These are phyloP conservation scores for Fraxinus floribunda DNA, from an alignment of 305 asterid genomes.

Conservation along the genomic window DNA sequence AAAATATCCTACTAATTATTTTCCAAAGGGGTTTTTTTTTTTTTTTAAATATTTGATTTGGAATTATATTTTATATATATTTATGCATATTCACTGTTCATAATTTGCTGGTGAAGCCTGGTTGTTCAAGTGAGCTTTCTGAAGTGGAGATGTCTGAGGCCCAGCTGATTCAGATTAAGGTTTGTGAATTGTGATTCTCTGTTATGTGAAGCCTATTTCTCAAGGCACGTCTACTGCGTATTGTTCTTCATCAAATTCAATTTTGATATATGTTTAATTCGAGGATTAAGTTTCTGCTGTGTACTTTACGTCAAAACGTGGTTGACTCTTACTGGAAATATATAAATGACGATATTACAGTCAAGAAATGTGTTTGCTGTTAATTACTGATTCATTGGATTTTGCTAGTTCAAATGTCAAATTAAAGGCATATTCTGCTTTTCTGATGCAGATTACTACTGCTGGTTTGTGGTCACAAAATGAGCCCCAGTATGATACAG, in stretches of 20 bases:
- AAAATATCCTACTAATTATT: constrained; percentile 1
- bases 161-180: constrained; percentile 88
- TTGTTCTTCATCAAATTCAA: neutral
- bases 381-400: constrained; percentile 1
- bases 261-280: neutral
- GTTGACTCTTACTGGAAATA: too few relatives aligned
- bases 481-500: constrained; percentile 36
- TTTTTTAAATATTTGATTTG: constrained; percentile 4
- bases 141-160: constrained; percentile 55
- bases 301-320: too few relatives aligned
- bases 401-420: constrained; percentile 13
- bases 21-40: constrained; percentile 2
- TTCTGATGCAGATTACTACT: constrained; percentile 69
- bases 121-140: constrained; percentile 86
- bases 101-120: constrained; percentile 62
- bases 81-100: neutral
- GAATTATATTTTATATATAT: neutral
- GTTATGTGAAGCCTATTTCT: neutral
- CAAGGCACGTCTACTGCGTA: neutral
- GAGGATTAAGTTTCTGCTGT: neutral
- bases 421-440: constrained; percentile 18
- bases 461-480: constrained; percentile 78
- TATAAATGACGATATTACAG: neutral
- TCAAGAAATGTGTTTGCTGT: neutral
- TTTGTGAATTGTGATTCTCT: constrained; percentile 15